Base-by-base conservation (phyloP, 2,329 filamentous ascomycete species). In the Colletotrichum trifolii region DNA sequence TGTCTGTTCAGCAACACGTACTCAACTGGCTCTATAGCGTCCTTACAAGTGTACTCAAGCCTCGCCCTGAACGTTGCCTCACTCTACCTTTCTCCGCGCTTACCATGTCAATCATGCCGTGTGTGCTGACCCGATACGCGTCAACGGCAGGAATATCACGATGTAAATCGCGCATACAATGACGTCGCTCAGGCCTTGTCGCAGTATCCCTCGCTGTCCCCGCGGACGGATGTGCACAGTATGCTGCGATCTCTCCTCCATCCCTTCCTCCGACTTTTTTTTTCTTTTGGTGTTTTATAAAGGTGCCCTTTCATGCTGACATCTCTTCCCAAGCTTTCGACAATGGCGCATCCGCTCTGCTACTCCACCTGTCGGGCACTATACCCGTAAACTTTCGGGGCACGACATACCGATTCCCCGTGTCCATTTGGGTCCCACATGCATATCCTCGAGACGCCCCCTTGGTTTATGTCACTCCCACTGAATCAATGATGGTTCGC, bases 1-100 rank as follows among this genome's bases (percentile, higher is more conserved):
- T 88, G 84, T 88, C 89, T 72, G 92, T 97, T 75, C 91, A 93
- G 73, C 94, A 97, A 78, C 92, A 94, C 80, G 91, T 96, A 67
- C 85, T 98, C 73, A 94, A 94, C 80, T 98, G 95, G 95, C 89
- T 98, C 6, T 97, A 97, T 80, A 96, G 92, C 79, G 90, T 97
- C 60, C 81, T 98, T 64, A 92, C 91, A 46, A 92, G 89, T 72
- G 91, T 93, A 80, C 53, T 45, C 17, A 6, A 12, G 35, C 36
- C 43, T 12, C 15, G n/a, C 11, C 25, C 35, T n/a, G 7, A 12
- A 12, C 33, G 13, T 34, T 25, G 6, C n/a, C 39, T 6, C 11
- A 8, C 8, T 36, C 62, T 57, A 17, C 66, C 61, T 46, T 45
- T 54, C n/a, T 57, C 53, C 38, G 25, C 36, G 49, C 49, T 59